These are phyloP conservation scores for Cyberlindnera xishuangbannaensis DNA, from an alignment of 805 yeast species.

Conservation along the genomic window DNA sequence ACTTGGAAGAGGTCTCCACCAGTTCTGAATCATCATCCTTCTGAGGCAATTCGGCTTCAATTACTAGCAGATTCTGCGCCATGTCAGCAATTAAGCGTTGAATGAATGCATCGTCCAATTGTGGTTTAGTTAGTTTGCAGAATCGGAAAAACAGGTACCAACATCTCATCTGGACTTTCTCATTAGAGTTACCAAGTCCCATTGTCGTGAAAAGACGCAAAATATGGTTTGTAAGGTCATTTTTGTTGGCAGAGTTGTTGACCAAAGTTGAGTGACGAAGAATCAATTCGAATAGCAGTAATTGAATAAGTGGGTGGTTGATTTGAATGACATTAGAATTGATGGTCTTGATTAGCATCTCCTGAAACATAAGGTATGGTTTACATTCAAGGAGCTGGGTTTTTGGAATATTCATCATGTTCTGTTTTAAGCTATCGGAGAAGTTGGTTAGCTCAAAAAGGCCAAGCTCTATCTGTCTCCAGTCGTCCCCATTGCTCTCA, in stretches of 20 bases:
- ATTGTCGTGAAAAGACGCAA: conserved; percentile 74
- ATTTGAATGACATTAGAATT: conserved; percentile 42
- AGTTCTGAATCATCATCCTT: conserved; percentile 53
- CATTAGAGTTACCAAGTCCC: conserved; percentile 73
- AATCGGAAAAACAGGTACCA: conserved; percentile 90
- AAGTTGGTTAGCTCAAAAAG: conserved; percentile 73
- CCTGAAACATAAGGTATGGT: conserved; percentile 57
- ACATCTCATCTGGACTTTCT: conserved; percentile 73
- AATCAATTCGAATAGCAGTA: conserved; percentile 77
- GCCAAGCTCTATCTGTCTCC: conserved; percentile 87
- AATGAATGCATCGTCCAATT: conserved; percentile 43
- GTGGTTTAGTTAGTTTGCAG: conserved; percentile 68
- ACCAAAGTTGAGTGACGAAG: conserved; percentile 71
- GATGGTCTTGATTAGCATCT: conserved; percentile 48
- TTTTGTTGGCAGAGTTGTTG: conserved; percentile 38
- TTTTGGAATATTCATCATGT: conserved; percentile 66
- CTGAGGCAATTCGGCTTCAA: conserved; percentile 48
- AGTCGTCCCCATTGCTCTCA: conserved; percentile 35
- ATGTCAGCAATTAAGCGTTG: conserved; percentile 56
- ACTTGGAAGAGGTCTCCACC: conserved; percentile 43
- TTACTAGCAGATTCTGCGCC: conserved; percentile 51
- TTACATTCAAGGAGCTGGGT: conserved; percentile 58
- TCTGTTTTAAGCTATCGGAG: conserved; percentile 75
- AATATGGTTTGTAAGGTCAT: conserved; percentile 52
- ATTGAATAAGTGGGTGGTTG: conserved; percentile 77